Percentiles rank a stretch among this genome's conserved stretches.
phyloP scores from a whole-genome alignment of 805 yeast genomes.

The Maudiozyma bulderi region DNA sequence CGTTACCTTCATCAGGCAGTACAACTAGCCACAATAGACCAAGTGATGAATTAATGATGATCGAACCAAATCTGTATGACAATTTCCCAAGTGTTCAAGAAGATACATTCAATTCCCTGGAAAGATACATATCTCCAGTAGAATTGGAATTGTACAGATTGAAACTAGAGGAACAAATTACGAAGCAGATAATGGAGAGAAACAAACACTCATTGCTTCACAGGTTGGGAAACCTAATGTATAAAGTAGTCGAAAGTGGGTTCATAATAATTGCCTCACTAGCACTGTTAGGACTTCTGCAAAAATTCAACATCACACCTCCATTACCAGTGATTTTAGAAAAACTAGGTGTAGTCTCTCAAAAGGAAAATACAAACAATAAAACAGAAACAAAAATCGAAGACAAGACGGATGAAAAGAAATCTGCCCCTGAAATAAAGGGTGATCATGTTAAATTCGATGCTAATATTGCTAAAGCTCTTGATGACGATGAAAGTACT shows the following conservation, averaged over 20 bases:
- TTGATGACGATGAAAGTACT: neutral
- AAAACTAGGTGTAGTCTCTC: slow-evolving; percentile 23
- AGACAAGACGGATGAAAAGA: neutral
- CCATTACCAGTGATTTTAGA: slow-evolving; percentile 26
- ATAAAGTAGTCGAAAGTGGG: slow-evolving; percentile 33
- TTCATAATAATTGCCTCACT: slow-evolving; percentile 29
- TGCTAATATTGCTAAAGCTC: neutral
- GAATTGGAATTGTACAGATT: slow-evolving; percentile 19
- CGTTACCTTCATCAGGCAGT: slow-evolving; percentile 3
- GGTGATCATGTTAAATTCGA: neutral
- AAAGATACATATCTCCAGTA: slow-evolving; percentile 20
- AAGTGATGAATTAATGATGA: slow-evolving; percentile 6
- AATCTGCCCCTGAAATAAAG: neutral
- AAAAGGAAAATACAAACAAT: neutral
- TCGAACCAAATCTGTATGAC: slow-evolving; percentile 17
- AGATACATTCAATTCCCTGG: slow-evolving; percentile 9
- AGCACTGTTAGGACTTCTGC: slow-evolving; percentile 20
- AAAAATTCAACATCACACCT: slow-evolving; percentile 27
- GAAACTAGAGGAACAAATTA: slow-evolving; percentile 20
- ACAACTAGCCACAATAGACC: neutral
- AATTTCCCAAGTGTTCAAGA: neutral
- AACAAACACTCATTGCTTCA: slow-evolving; percentile 10
- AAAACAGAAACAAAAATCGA: neutral
- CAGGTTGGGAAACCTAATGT: slow-evolving; percentile 24
- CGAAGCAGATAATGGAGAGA: slow-evolving; percentile 14